phyloP scores from a whole-genome alignment of 176 grass and related monocot genomes.

The Dactylis glomerata region DNA sequence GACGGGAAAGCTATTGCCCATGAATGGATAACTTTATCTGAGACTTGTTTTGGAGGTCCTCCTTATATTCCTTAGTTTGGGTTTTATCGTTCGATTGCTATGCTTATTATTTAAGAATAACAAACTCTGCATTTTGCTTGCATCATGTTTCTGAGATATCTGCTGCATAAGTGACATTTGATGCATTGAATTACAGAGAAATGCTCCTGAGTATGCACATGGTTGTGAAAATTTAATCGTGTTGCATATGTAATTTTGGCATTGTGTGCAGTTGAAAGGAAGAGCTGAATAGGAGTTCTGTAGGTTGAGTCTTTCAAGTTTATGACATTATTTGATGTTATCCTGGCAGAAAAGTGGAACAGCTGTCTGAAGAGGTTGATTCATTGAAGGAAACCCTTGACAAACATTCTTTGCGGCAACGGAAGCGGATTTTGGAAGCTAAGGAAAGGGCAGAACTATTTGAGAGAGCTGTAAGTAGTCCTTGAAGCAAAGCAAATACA shows the following conservation, averaged over 20 bases:
- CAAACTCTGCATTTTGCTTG: neutral
- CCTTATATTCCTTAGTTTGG: neutral
- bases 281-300: neutral
- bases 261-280: neutral
- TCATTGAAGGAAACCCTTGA: conserved; percentile 79
- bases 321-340: conserved; percentile 28
- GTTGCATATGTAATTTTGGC: neutral
- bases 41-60: neutral
- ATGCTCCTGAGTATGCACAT: neutral
- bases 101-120: neutral
- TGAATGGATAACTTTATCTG: neutral
- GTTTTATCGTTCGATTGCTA: neutral
- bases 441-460: conserved; percentile 84
- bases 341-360: conserved; percentile 87
- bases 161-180: neutral
- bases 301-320: neutral
- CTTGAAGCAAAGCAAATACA: conserved; percentile 9
- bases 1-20: neutral
- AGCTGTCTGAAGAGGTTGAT: conserved; percentile 77
- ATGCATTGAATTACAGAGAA: neutral
- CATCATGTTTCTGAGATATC: neutral
- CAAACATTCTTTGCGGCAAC: conserved; percentile 65
- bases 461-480: conserved; percentile 69
- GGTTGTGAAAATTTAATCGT: neutral
- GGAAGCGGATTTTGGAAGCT: conserved; percentile 74